phyloP scores from a whole-genome alignment of 257 asterid species.

The Solanum megistacrolobum region DNA sequence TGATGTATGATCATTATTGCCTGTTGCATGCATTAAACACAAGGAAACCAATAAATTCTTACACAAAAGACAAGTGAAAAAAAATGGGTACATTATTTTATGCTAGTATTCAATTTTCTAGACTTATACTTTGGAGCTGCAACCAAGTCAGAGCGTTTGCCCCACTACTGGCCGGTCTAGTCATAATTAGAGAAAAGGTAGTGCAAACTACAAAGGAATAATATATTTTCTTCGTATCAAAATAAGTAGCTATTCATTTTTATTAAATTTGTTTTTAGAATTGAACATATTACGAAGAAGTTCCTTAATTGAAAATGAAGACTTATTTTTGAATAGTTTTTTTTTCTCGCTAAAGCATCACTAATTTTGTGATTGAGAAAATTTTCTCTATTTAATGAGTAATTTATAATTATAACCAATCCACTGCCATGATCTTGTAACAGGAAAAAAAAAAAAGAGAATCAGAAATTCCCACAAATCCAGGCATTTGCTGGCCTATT shows the following conservation, averaged over 20 bases:
- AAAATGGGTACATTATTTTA: not conserved
- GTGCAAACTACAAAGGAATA: not conserved
- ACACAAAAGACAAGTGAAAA: not conserved
- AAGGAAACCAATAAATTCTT: not conserved
- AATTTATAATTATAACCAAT: not conserved
- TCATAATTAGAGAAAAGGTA: not conserved
- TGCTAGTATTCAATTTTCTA: not conserved
- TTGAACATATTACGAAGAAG: not conserved
- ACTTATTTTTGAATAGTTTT: not conserved
- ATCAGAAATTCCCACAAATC: not conserved
- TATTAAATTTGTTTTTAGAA: not conserved
- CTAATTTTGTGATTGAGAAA: not conserved
- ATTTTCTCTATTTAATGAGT: not conserved
- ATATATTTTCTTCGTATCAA: not conserved
- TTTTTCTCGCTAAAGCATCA: not conserved
- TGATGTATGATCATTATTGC: not conserved
- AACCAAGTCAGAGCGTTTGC: not conserved
- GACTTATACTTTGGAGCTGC: not conserved
- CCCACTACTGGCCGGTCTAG: not conserved
- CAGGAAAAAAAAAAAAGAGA: not conserved
- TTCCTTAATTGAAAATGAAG: not conserved
- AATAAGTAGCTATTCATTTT: not conserved
- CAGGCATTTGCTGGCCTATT: not conserved
- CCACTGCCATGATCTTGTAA: not conserved
- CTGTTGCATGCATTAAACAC: not conserved